phyloP scores from a whole-genome alignment of 257 asterid genomes.

The Penstemon newberryi region DNA sequence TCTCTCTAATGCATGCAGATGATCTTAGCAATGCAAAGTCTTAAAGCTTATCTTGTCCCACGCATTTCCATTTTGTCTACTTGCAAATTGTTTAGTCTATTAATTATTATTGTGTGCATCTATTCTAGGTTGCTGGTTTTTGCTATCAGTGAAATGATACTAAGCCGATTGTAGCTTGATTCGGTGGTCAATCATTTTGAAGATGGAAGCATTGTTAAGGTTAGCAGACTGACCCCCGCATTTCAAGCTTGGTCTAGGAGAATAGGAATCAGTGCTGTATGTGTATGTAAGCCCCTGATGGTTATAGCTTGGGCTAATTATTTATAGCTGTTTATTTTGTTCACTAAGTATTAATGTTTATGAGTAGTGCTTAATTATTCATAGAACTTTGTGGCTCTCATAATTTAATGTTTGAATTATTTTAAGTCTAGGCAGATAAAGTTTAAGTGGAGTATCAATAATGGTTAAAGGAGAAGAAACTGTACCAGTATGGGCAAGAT shows the following conservation, averaged over 20 bases:
- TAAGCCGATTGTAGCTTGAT: constrained; percentile 25
- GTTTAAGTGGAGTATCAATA: too few species aligned
- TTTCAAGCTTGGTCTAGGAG: constrained; percentile 26
- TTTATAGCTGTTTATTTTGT: too few species aligned
- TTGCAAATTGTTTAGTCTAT: background rate
- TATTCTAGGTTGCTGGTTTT: constrained; percentile 40
- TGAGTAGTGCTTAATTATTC: too few species aligned
- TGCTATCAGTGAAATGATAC: constrained; percentile 25
- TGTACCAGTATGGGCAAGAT: too few species aligned
- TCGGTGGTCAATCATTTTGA: constrained; percentile 22
- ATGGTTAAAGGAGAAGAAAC: too few species aligned
- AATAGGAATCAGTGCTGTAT: constrained; percentile 28
- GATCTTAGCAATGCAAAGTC: constrained; percentile 1
- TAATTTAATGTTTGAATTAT: too few species aligned
- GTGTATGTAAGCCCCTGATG: constrained; percentile 26
- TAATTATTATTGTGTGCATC: constrained; percentile 1
- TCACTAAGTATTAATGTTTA: too few species aligned
- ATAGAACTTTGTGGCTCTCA: too few species aligned
- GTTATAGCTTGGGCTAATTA: too few species aligned
- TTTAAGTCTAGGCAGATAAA: too few species aligned
- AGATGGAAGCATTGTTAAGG: constrained; percentile 29
- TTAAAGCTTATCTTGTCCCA: background rate
- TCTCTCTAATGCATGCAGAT: constrained; percentile 8
- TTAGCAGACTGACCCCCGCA: constrained; percentile 20
- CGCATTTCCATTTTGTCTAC: background rate